phyloP scores from a whole-genome alignment of 2,329 filamentous ascomycete genomes.

The Sporothrix brunneoviolacea region DNA sequence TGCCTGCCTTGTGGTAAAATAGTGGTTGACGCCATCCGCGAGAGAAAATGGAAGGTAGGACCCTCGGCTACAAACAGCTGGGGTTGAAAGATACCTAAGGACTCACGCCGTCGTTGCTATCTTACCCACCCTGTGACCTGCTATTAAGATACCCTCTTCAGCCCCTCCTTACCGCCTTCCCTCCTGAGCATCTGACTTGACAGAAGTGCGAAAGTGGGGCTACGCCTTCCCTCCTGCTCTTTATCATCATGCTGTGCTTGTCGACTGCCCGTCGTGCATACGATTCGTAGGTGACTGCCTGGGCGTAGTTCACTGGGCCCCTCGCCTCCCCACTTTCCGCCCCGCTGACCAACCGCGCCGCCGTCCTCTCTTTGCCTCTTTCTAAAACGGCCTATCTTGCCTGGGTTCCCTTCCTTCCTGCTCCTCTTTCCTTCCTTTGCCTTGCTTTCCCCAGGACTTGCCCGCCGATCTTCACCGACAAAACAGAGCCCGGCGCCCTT shows the following conservation, averaged over 20 bases:
- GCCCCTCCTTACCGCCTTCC: background rate
- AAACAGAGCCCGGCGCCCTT: constrained; percentile 11
- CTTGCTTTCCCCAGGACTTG: constrained; percentile 9
- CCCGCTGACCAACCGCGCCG: constrained; percentile 12
- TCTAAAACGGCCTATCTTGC: constrained; percentile 6
- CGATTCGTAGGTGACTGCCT: constrained; percentile 9
- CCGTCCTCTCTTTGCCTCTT: constrained; percentile 2
- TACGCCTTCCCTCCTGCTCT: background rate
- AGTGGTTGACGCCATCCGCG: too few species aligned
- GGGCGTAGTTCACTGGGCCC: constrained; percentile 6
- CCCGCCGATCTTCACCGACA: constrained; percentile 8
- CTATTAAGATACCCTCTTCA: too few species aligned
- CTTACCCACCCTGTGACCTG: background rate
- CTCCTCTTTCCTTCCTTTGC: constrained; percentile 2
- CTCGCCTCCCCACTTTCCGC: constrained; percentile 12
- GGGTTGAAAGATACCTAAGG: too few species aligned
- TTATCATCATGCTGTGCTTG: background rate
- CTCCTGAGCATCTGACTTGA: too few species aligned
- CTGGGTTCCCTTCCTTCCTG: constrained; percentile 8
- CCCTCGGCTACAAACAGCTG: too few species aligned
- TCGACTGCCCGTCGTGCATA: background rate
- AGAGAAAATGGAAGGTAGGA: too few species aligned
- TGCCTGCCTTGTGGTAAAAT: too few species aligned
- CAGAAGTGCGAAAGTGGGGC: background rate
- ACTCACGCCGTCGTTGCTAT: too few species aligned